Base-by-base conservation (phyloP, 1,284 basidiomycete genomes). In the Singerocomus inundabilis region DNA sequence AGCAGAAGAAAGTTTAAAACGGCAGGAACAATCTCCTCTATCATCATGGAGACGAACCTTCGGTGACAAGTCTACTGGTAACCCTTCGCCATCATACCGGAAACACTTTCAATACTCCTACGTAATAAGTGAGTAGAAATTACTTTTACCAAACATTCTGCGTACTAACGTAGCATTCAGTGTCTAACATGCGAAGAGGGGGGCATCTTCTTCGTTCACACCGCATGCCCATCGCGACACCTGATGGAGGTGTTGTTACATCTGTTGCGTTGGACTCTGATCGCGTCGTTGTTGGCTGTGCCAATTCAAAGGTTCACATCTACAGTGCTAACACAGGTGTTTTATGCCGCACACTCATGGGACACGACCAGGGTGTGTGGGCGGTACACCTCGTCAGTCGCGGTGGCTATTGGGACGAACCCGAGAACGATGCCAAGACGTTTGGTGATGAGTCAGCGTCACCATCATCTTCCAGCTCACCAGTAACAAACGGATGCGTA, bases 311-410 rank as follows among this genome's bases (percentile, higher is more conserved):
- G 57, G 90, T 98, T 39, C 91, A 94, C 64, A 80, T 98, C 24
- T 98, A 96, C 70, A 87, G 85, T 58, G 85, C 89, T 1, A 74
- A 74, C 34, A 91, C 89, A 0, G 96, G 95, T 0, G 80, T 88
- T 6, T 82, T 91, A 44, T 78, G 80, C 28, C 79, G 86, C 39
- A 92, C 90, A 0, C 79, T 99, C 4, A 75, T 83, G 1, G 96
- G 94, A 0, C 95, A 98, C 69, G 85, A 88, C 16, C 75, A 80
- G 9, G 96, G 96, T 10, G 94, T 98, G 1, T 98, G 96, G 96
- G 88, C 91, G 13, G 80, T 98, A 10, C 84, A 87, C 44, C 77
- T 98, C 32, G 83, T 87, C 46, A 77, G 75, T 44, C 71, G 67
- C 16, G 75, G 75, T 9, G 78, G 79, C 5, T 67, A 64, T 47